Conservation (phyloP, 169 alveolate genomes). For the Plasmodium blacklocki region DNA sequence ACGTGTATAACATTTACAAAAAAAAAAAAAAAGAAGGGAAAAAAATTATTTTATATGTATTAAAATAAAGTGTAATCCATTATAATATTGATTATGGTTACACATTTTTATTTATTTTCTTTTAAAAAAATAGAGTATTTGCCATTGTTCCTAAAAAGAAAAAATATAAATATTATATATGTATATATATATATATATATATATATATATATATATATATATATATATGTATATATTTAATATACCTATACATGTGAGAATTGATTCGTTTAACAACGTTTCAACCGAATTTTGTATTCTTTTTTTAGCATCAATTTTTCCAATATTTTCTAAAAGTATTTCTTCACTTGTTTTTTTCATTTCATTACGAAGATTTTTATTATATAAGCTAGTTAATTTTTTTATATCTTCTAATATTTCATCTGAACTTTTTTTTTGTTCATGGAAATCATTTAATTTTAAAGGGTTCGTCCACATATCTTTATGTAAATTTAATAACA, state of each 20-base stretch:
- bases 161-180: background rate
- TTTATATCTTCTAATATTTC: conserved; percentile 17
- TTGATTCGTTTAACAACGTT: conserved; percentile 83
- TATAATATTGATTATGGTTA: too few species aligned
- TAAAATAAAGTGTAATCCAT: too few species aligned
- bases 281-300: conserved; percentile 88
- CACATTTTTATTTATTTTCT: background rate
- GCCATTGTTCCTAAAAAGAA: conserved; percentile 57
- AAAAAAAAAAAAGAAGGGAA: background rate
- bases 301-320: conserved; percentile 94
- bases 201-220: conserved; percentile 4
- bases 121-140: conserved; percentile 58
- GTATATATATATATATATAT: background rate
- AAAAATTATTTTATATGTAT: too few species aligned
- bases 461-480: conserved; percentile 97
- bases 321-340: conserved; percentile 90
- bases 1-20: background rate
- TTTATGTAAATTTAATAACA: conserved; percentile 97
- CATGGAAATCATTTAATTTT: conserved; percentile 84
- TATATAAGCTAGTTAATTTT: conserved; percentile 86
- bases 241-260: conserved; percentile 75
- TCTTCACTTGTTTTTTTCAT: conserved; percentile 95
- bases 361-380: conserved; percentile 96
- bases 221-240: background rate
- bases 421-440: conserved; percentile 36